Evolutionary conservation across 345 rosid genomes (phyloP), one percentile per base, ranked within the genome.

Genomic region (Salix arbutifolia): DNA sequence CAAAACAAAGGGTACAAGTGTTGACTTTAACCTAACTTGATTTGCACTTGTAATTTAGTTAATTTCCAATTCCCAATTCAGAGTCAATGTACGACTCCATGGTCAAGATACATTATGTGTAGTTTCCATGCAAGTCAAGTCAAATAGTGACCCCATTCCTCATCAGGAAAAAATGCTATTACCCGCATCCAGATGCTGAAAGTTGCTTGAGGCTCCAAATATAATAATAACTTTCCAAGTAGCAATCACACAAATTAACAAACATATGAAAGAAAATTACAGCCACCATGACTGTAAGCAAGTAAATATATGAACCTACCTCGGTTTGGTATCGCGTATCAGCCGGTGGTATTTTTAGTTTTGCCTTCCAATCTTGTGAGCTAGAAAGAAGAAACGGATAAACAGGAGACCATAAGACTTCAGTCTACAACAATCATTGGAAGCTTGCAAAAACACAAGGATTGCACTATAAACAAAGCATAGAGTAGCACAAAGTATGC

Each of bases 341-440:
- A 8, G 93, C 71, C 4, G 97, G 87, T 31, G 99, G 97, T 23
- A 90, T 67, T 77, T 87, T 91, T 44, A 95, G 79, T 65, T 85
- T 85, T 40, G 97, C 92, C 79, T 95, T 95, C 99, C 99, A 93
- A 80, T 95, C 98, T 80, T 93, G 91, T 23, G 88, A 86, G 74
- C 99, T 95, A 74, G 65, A 33, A 21, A 40, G 18, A 72, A 31
- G 58, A 42, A 56, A 38, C 68, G 37, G 64, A 1, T n/a, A 19
- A 58, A 33, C 40, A 33, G 35, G 37, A 23, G 26, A 23, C 64
- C 23, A 58, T 23, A 58, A 58, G 28, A 58, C 6, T 23, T 58
- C 14, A 58, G 28, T 8, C 64, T 10, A 23, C 64, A 58, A 10
- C 64, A 58, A 58, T 25, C 14, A 58, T 9, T 58, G 26, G 14